Base-by-base conservation (phyloP, 2,329 filamentous ascomycete species). In the Blastomyces parvus region DNA sequence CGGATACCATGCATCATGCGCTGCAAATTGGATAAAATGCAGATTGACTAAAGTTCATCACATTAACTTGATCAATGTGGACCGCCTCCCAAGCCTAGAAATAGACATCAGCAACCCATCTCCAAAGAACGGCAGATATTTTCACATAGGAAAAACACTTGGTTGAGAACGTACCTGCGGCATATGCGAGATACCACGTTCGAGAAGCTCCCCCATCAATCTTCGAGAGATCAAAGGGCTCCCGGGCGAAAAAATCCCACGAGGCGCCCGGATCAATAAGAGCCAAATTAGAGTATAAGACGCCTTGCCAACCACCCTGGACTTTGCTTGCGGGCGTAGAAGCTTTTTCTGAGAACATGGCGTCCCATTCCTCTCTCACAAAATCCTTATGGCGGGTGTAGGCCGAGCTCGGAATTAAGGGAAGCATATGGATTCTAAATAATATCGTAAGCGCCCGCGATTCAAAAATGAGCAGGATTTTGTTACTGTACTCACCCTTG, bases 391-490 rank as follows among this genome's bases (percentile, higher is more conserved):
- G 82, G 25, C 94, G 85, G 5, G 86, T 85, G 64, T 89, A 84
- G 5, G 86, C 80, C 1, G 88, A 88, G 62, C 83, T 80, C 2
- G 90, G 86, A 60, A 88, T 80, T 56, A 92, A 77, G 0, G 90
- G 90, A 38, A 93, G 81, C 89, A 94, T 93, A 77, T 94, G 89
- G 69, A 93, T 92, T 64, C 89, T 88, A 70, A n/a, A n/a, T n/a
- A 84, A 14, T 78, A 55, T 70, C 67, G 22, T 60, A 53, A 48
- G 36, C n/a, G 50, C 59, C 33, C 17, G 17, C 30, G 33, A 22
- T 17, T 58, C 58, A 63, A 40, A 8, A n/a, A 25, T 38, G 59
- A 25, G 36, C 27, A 8, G 50, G 11, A 33, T n/a, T 55, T 17
- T 25, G 33, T n/a, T 33, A 67, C 27, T 66, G 30, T 27, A 11